These are phyloP conservation scores for Calonectria fujianensis DNA, from an alignment of 2,329 filamentous ascomycete species.

Conservation along the genomic window DNA sequence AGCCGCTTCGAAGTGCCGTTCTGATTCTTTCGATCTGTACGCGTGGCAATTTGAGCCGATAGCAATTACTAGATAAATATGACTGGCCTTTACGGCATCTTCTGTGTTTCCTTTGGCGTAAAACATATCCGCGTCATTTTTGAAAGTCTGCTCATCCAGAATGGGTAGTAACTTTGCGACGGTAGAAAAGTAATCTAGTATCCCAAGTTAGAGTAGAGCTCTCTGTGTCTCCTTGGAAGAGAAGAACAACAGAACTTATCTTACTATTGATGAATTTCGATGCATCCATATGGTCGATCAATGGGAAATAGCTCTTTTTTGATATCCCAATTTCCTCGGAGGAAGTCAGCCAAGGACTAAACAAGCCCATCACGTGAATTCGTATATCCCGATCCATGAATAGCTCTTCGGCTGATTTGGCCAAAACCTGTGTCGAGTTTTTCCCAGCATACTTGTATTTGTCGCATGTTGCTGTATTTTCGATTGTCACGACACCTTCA, in stretches of 20 bases:
- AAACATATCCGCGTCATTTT: not conserved
- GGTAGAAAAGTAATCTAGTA: conserved; percentile 1
- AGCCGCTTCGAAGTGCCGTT: conserved; percentile 1
- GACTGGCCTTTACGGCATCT: not conserved
- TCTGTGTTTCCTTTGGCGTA: conserved; percentile 7
- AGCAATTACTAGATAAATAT: not conserved
- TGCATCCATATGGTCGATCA: not conserved
- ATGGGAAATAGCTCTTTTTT: not conserved
- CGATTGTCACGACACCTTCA: conserved; percentile 11
- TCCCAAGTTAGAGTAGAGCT: not conserved
- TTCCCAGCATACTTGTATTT: conserved; percentile 12
- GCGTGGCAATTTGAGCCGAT: not conserved
- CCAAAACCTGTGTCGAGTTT: conserved; percentile 3
- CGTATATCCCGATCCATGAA: conserved; percentile 8
- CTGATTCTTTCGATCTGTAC: not conserved
- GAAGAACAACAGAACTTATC: no score
- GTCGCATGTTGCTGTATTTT: conserved; percentile 2
- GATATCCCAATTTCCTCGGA: not conserved
- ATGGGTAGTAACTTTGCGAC: not conserved
- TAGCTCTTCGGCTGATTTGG: conserved; percentile 6
- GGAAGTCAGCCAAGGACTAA: conserved; percentile 6
- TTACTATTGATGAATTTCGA: not conserved
- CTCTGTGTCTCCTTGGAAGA: not conserved
- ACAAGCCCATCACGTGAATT: not conserved
- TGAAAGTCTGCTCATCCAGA: conserved; percentile 1